Base-by-base conservation (phyloP, 1,284 basidiomycete species). In the Ceratobasidium sp. region DNA sequence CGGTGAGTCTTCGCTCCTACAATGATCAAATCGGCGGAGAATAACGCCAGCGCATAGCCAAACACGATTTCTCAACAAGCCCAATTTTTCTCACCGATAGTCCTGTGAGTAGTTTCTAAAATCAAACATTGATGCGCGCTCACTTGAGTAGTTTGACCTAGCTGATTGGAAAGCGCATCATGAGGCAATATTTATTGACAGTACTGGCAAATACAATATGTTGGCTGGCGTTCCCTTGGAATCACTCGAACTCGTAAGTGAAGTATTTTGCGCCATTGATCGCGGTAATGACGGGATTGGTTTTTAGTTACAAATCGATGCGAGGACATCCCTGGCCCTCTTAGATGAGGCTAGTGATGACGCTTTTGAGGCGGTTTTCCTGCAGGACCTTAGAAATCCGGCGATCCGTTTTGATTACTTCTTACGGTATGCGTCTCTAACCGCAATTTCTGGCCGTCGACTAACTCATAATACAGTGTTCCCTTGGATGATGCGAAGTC, bases 141-240 rank as follows among this genome's bases (percentile, higher is more conserved):
- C n/a, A n/a, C n/a, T n/a, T 20, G n/a, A 42, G 60, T 57, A 62
- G 72, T 73, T 75, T 89, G 87, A 89, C 84, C 73, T 69, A 80
- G 8, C 81, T 45, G 85, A 86, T 52, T 91, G 90, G 74, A 72
- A 75, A 22, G 78, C 79, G 32, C 77, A 80, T 42, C 79, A 85
- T 70, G 80, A 80, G 2, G 60, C 49, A 27, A 64, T 64, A 64
- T 87, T 98, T 49, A 89, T 97, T 0, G 95, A 97, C 75, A 86
- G 90, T 0, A 85, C 88, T 0, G 93, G 93, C 0, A 84, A 82
- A 1, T 81, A 93, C 62, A 99, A 99, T 76, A 75, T 97, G 15
- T 79, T 98, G n/a, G 86, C 87, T 0, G 88, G 85, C 12, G 85
- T 95, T 56, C 90, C 93, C 32, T 75, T 86, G 31, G 78, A 80